Base-by-base conservation (phyloP, 1,284 basidiomycete genomes). In the Boletus smithii region DNA sequence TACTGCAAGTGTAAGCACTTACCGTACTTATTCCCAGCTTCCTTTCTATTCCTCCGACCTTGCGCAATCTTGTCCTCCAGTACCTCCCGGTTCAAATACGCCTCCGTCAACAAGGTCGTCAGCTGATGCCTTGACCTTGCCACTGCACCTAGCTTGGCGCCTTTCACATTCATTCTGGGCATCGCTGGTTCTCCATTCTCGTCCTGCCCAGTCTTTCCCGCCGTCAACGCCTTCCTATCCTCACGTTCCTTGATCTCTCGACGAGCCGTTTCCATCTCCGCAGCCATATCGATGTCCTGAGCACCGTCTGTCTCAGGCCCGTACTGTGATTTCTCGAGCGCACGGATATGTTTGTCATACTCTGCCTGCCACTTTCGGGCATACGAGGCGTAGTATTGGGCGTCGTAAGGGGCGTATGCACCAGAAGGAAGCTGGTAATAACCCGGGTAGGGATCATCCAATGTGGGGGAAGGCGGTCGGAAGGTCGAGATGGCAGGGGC, bases 11-110 rank as follows among this genome's bases (percentile, higher is more conserved):
- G 3, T 1, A 16, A 22, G 17, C 17, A 64, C 76, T 51, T 53
- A 84, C 88, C 88, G 55, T 91, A 91, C 72, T 90, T 91, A 65
- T 88, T 90, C 8, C 88, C 88, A 0, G 88, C 87, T 61, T 91
- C 88, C 61, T 90, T 91, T 53, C 88, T 75, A 59, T 91, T 91
- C 56, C 86, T 74, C 50, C 81, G 76, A 1, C 85, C 88, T 62
- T 87, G 79, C 0, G 88, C 88, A 57, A 91, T 88, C 68, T 70
- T 81, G 53, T 90, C 88, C 61, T 91, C 88, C 54, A 91, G 58
- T 0, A 76, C 78, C 51, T 89, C 88, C 29, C 88, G 77, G 58
- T 90, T 90, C 61, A 79, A 66, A 58, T 88, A 91, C 3, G 88
- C 88, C 53, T 90, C 85, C 38, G 80, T 81, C 34, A 91, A 71